Evolutionary conservation across 306 rosid genomes (phyloP).

Genomic region (Erythrophleum fordii): DNA sequence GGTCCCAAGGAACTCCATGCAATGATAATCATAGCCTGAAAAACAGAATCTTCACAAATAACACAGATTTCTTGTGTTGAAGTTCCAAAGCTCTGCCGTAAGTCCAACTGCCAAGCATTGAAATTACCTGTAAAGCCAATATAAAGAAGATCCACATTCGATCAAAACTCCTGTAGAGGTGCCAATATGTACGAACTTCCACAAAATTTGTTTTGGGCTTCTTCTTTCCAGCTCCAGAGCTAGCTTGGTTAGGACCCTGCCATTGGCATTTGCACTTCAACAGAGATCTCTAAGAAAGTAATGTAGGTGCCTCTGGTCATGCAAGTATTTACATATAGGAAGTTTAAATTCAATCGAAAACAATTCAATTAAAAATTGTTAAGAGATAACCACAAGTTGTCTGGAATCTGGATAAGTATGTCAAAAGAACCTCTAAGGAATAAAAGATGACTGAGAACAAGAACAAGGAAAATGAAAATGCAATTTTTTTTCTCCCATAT

Average conservation of each 20-base stretch:
- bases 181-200: slow-evolving; percentile 92
- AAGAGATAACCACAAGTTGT: slow-evolving; percentile 16
- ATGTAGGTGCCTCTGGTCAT: slow-evolving; percentile 11
- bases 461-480: neutral
- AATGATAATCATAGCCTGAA: slow-evolving; percentile 91
- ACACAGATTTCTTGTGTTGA: slow-evolving; percentile 19
- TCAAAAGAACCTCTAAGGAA: neutral
- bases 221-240: slow-evolving; percentile 67
- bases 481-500: neutral
- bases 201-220: slow-evolving; percentile 96
- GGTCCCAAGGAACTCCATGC: slow-evolving; percentile 93
- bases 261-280: slow-evolving; percentile 42
- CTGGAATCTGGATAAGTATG: slow-evolving; percentile 1
- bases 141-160: slow-evolving; percentile 98
- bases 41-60: slow-evolving; percentile 33
- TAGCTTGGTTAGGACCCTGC: slow-evolving; percentile 65
- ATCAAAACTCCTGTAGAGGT: slow-evolving; percentile 94
- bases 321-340: neutral
- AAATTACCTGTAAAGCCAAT: slow-evolving; percentile 89
- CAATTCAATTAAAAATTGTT: neutral
- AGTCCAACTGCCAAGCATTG: slow-evolving; percentile 33
- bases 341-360: slow-evolving; percentile 8
- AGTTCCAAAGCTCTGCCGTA: slow-evolving; percentile 6
- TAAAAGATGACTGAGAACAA: neutral
- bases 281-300: slow-evolving; percentile 34